Conservation (phyloP, 208 protist genomes). For the Tritrichomonas foetus region DNA sequence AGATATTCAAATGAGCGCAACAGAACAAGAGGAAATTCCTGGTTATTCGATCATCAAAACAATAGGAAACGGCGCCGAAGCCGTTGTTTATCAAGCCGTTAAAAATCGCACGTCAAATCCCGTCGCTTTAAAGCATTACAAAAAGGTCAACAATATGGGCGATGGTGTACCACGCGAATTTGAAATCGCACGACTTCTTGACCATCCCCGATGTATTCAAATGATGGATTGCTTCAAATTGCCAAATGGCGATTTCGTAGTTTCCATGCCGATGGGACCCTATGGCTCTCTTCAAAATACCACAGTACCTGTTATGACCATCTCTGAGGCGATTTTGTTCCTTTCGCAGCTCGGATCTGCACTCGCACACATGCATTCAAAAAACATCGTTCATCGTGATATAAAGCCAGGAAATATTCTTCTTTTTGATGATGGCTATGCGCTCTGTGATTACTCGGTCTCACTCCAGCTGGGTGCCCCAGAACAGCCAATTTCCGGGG, state of each 20-base stretch:
- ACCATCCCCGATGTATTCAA: neutral
- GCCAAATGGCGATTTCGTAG: neutral
- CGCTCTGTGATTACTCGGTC: slow-evolving; percentile 15
- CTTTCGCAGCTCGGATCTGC: neutral
- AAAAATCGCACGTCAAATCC: neutral
- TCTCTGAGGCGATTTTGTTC: neutral
- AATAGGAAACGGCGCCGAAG: slow-evolving; percentile 24
- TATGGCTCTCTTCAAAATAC: neutral
- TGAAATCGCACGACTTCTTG: slow-evolving; percentile 3
- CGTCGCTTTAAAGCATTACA: neutral
- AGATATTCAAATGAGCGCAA: too few species aligned
- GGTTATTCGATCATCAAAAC: neutral
- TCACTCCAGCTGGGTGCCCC: neutral
- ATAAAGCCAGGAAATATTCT: slow-evolving; percentile 26
- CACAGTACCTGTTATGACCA: neutral
- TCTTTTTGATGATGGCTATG: neutral
- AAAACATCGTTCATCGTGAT: neutral
- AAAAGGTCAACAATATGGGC: neutral
- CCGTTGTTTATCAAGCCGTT: neutral
- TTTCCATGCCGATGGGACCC: neutral
- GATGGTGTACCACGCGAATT: neutral
- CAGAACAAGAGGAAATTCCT: neutral
- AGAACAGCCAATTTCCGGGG: neutral
- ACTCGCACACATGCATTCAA: neutral
- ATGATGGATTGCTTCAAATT: neutral